Percentiles rank a stretch among this genome's conserved stretches.
Evolutionary conservation across 202 grass and related monocot species (phyloP).

Genomic region (Thinopyrum obtusiflorum): DNA sequence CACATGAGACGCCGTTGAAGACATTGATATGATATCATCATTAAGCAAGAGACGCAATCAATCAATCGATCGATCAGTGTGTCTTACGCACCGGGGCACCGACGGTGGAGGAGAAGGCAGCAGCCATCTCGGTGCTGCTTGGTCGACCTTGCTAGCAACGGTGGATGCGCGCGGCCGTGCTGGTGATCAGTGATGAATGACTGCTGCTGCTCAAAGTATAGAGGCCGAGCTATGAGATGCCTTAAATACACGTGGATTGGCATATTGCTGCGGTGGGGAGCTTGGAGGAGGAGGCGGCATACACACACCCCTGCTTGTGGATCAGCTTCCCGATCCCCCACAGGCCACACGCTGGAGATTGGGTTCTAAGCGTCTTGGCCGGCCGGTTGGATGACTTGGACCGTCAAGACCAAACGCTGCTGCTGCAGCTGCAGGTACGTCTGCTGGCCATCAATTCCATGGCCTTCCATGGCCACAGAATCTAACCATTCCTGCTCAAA

Average conservation of each 20-base stretch:
- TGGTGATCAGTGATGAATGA: neutral
- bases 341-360: slow-evolving; percentile 72
- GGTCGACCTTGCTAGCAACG: neutral
- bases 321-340: slow-evolving; percentile 39
- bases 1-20: neutral
- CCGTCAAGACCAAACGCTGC: neutral
- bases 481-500: neutral
- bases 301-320: slow-evolving; percentile 39
- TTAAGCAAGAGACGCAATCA: neutral
- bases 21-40: neutral
- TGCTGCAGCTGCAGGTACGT: neutral
- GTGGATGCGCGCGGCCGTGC: neutral
- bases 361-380: slow-evolving; percentile 35
- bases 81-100: slow-evolving; percentile 56
- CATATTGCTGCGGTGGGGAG: slow-evolving; percentile 8
- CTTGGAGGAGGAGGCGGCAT: neutral
- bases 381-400: slow-evolving; percentile 28
- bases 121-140: slow-evolving; percentile 37
- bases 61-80: neutral
- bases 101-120: slow-evolving; percentile 75
- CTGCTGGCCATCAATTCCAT: slow-evolving; percentile 27
- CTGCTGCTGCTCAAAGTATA: slow-evolving; percentile 32
- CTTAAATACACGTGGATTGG: slow-evolving; percentile 41
- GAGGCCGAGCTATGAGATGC: slow-evolving; percentile 18
- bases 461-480: slow-evolving; percentile 36